These are phyloP conservation scores for Orobanche coerulescens DNA, from an alignment of 257 asterid species.

Conservation along the genomic window DNA sequence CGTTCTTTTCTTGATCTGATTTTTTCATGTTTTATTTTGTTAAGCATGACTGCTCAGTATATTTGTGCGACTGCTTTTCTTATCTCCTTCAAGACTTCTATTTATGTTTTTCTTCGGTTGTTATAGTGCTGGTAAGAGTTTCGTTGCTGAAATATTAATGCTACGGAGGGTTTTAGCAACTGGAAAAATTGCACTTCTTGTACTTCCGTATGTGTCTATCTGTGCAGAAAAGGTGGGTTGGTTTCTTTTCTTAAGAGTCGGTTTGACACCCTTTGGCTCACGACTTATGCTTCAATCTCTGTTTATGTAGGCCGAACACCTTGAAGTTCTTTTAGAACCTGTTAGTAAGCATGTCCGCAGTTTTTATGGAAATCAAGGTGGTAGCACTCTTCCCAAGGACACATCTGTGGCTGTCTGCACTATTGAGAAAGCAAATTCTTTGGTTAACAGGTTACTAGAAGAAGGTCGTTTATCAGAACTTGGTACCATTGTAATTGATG, in stretches of 20 bases:
- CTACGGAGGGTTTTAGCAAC: slow-evolving; percentile 71
- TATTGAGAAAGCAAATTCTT: slow-evolving; percentile 93
- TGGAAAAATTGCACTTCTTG: slow-evolving; percentile 91
- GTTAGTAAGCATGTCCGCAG: slow-evolving; percentile 85
- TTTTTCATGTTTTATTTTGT: neutral
- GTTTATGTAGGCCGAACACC: slow-evolving; percentile 74
- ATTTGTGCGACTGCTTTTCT: neutral
- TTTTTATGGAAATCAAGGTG: slow-evolving; percentile 96
- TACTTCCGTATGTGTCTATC: slow-evolving; percentile 91
- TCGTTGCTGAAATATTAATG: slow-evolving; percentile 96
- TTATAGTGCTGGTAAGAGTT: slow-evolving; percentile 93
- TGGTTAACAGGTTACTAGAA: slow-evolving; percentile 78
- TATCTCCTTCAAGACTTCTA: neutral
- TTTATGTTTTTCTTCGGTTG: neutral
- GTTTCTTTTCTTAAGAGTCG: slow-evolving; percentile 5
- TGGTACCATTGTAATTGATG: slow-evolving; percentile 96
- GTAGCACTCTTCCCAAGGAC: slow-evolving; percentile 88
- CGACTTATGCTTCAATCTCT: slow-evolving; percentile 17
- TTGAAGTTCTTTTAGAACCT: slow-evolving; percentile 83
- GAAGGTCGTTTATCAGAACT: slow-evolving; percentile 93
- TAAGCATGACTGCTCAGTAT: neutral
- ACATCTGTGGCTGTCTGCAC: slow-evolving; percentile 95
- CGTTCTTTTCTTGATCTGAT: neutral
- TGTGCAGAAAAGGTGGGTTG: slow-evolving; percentile 81
- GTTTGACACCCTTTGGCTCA: slow-evolving; percentile 16